These are phyloP conservation scores for Carex arenaria DNA, from an alignment of 202 grass and related monocot genomes.

Conservation along the genomic window DNA sequence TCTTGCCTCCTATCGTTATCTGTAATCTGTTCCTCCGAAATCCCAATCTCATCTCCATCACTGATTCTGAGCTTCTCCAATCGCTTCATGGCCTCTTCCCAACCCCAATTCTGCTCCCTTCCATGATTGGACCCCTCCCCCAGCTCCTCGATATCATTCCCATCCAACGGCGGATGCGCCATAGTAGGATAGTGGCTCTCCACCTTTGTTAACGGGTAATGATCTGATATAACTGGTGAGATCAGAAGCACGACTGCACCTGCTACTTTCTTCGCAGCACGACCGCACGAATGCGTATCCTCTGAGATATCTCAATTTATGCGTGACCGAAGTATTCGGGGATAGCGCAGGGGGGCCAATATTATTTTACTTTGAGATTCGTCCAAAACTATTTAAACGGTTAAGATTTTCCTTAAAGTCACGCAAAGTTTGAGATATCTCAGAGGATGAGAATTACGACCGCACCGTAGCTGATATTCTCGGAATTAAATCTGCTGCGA, in stretches of 20 bases:
- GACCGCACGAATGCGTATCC: neutral
- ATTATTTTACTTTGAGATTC: too few species aligned
- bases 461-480: too few species aligned
- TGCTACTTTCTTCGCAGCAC: too few species aligned
- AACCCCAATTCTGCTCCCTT: neutral
- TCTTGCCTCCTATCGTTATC: slow-evolving; percentile 76
- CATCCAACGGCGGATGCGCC: neutral
- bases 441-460: too few species aligned
- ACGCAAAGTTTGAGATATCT: too few species aligned
- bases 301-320: too few species aligned
- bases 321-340: too few species aligned
- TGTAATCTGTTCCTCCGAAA: slow-evolving; percentile 45
- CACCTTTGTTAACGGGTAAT: neutral
- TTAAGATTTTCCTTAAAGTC: too few species aligned
- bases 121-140: neutral
- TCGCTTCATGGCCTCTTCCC: slow-evolving; percentile 33
- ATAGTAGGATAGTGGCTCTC: neutral
- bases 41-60: slow-evolving; percentile 34
- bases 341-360: too few species aligned
- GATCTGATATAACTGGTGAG: neutral
- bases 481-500: too few species aligned
- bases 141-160: slow-evolving; percentile 12
- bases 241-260: neutral
- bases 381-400: too few species aligned
- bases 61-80: slow-evolving; percentile 36